Evolutionary conservation across 2,329 filamentous ascomycete species (phyloP).

Genomic region (Botrytis cinerea): DNA sequence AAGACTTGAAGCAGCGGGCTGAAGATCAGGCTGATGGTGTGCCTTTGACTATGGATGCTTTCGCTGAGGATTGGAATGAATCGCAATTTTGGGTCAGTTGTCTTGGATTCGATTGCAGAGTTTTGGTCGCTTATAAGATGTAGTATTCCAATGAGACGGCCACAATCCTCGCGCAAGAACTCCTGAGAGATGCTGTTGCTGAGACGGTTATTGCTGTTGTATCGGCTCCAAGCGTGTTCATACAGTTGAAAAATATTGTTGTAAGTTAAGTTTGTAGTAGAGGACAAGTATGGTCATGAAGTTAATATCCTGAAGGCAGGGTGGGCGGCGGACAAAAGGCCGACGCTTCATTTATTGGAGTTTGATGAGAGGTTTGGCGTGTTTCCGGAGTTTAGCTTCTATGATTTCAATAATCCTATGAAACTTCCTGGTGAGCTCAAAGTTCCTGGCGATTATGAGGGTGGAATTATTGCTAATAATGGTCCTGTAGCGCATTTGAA

Average conservation of each 20-base stretch:
- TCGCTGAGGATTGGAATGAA: slow-evolving; percentile 80
- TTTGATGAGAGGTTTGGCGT: slow-evolving; percentile 73
- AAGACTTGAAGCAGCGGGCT: slow-evolving; percentile 63
- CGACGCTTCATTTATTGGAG: slow-evolving; percentile 68
- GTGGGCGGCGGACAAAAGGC: slow-evolving; percentile 46
- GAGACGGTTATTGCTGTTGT: slow-evolving; percentile 67
- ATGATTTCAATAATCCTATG: slow-evolving; percentile 71
- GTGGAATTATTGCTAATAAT: slow-evolving; percentile 7
- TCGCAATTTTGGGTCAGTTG: slow-evolving; percentile 76
- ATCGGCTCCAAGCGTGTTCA: slow-evolving; percentile 75
- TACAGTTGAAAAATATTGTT: slow-evolving; percentile 69
- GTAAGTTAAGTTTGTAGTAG: neutral
- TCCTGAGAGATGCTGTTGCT: slow-evolving; percentile 61
- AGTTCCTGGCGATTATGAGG: neutral
- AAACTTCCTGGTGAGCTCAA: slow-evolving; percentile 57
- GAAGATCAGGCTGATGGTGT: slow-evolving; percentile 52
- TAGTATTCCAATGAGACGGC: slow-evolving; percentile 76
- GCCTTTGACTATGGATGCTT: slow-evolving; percentile 64
- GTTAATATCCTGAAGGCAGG: slow-evolving; percentile 9
- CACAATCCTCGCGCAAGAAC: slow-evolving; percentile 59
- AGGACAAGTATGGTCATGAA: slow-evolving; percentile 18
- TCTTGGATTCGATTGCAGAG: neutral
- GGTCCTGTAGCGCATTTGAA: slow-evolving; percentile 54
- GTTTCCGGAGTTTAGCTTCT: slow-evolving; percentile 72
- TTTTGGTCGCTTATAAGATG: neutral